A percentile compares a stretch with the other conserved stretches of the same genome.
These are phyloP conservation scores for Prunus kanzakura DNA, from an alignment of 306 rosid species.

Conservation along the genomic window DNA sequence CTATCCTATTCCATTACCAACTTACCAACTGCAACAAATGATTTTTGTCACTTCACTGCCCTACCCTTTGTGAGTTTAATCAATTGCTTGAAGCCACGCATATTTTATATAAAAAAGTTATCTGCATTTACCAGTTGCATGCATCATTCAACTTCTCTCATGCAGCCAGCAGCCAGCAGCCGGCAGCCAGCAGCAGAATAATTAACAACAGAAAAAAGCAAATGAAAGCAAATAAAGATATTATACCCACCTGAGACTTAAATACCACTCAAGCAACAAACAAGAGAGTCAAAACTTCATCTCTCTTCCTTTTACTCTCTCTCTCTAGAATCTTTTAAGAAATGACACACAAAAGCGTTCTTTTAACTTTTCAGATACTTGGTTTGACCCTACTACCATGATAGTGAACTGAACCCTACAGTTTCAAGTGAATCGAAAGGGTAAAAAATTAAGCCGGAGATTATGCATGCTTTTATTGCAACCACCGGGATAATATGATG, in stretches of 20 bases:
- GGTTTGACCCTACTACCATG: constrained; percentile 10
- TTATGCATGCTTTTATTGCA: constrained; percentile 28
- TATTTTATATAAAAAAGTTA: background rate
- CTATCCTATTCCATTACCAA: too few relatives aligned
- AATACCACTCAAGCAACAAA: constrained; percentile 29
- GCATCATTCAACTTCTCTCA: background rate
- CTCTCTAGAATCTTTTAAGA: too few relatives aligned
- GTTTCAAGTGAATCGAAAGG: constrained; percentile 27
- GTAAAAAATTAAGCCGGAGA: constrained; percentile 27
- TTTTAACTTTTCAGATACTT: background rate
- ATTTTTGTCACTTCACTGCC: too few relatives aligned
- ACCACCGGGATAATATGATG: constrained; percentile 28
- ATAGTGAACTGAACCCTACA: constrained; percentile 1
- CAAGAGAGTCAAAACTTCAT: constrained; percentile 22
- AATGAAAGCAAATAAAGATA: constrained; percentile 19
- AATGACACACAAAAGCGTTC: background rate
- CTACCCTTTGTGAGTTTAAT: too few relatives aligned
- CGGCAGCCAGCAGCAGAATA: background rate
- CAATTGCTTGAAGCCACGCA: too few relatives aligned
- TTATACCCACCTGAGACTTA: constrained; percentile 17
- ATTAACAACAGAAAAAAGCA: background rate
- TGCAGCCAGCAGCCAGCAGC: background rate
- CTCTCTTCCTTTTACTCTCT: constrained; percentile 5
- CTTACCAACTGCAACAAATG: too few relatives aligned
- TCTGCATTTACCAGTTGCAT: constrained; percentile 3